Evolutionary conservation across 2,329 filamentous ascomycete genomes (phyloP), one percentile per base, ranked within the genome.

Genomic region (Penicillium sp.): DNA sequence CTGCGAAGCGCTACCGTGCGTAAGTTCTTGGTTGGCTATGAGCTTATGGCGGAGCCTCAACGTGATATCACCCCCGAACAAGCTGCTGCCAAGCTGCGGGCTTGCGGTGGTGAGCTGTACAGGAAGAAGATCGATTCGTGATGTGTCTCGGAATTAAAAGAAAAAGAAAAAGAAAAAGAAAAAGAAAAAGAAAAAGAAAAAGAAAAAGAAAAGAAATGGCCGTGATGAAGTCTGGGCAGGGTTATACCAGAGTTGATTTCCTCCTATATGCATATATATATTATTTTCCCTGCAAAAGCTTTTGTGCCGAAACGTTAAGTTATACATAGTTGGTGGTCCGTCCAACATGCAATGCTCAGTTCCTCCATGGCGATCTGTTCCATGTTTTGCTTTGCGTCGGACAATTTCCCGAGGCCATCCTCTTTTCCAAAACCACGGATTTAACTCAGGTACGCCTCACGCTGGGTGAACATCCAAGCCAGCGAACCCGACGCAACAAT

Each of bases 31-130:
- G 94, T 99, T 34, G 94, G 94, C 62, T 82, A 96, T 72, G 94
- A 99, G 77, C 83, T 99, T 77, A 86, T 99, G 85, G 94, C 90
- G 2, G 94, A 99, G 78, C 93, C 94, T n/a, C 94, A 99, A 76
- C 85, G 94, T 58, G 94, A 99, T 72, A 97, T 99, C 68, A 99
- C 94, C 0, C 93, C 94, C 0, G 94, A 99, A 76, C 94, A 97
- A 77, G 94, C 94, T 1, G 89, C 94, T 15, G 86, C 85, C 27
- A 86, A 86, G 49, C 78, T 99, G 58, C 84, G 89, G 63, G 81
- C 82, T 57, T 92, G 91, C 62, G 90, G 86, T 4, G 92, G 92
- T 16, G 85, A 91, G 71, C 77, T 99, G 61, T 97, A 99, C 72
- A 85, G 94, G 63, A 91, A 88, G 71, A 82, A 78, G 64, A 66